Evolutionary conservation across 1,139 yeast species (phyloP), one percentile per base, ranked within the genome.

Genomic region (Zygoascus meyerae): DNA sequence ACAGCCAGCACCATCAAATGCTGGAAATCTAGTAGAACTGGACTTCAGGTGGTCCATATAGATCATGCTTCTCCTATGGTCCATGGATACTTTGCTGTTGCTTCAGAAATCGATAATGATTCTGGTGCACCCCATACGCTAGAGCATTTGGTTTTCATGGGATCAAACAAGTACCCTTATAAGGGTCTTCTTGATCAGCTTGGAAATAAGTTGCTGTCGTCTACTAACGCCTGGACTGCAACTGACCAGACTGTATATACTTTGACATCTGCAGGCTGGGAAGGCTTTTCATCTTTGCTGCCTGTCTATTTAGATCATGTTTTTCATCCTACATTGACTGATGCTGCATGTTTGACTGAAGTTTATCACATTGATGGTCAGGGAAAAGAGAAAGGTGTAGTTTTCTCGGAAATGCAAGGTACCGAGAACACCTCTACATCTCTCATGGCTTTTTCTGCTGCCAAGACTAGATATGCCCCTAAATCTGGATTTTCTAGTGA

Each of bases 161-260:
- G 99, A 0, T 86, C 96, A 2, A 73, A 83, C 52, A 79, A 81
- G 50, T 87, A 81, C 57, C 98, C 98, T 0, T 90, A 83, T 64
- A 92, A 92, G 65, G 98, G 98, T 3, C 70, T 90, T 46, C 71
- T 94, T 43, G 98, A 94, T 59, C 81, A 81, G 7, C 73, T 90
- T 48, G 96, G 97, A 5, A 87, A 89, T 61, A 69, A 87, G 49
- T 81, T 89, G 55, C 84, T 84, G 65, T 85, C 96, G 1, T 74
- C 81, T 7, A 94, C 98, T 1, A 94, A 94, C 62, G 99, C 99
- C 0, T 90, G 97, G 97, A 92, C 99, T 0, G 89, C 84, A 1
- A 86, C 92, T 2, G 98, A 94, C 65, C 95, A 87, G 61, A 94
- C 99, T 0, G 97, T 89, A 1, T 94, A 92, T 60, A 87, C 96